Conservation (phyloP, 2,329 filamentous ascomycete genomes). For the Aspergillus fijiensis region DNA sequence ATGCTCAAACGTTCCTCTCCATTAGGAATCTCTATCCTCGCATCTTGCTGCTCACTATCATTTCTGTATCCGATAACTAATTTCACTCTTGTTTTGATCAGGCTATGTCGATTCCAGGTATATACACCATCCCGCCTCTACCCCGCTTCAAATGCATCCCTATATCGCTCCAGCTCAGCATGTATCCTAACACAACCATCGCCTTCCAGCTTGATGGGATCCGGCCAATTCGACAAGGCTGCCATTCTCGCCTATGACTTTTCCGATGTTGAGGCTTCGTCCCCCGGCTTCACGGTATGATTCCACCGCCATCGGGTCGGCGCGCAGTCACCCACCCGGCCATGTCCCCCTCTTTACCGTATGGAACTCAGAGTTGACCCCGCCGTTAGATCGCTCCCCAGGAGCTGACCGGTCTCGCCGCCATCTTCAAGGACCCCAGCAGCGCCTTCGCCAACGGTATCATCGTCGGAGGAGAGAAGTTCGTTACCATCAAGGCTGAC, state of each 20-base stretch:
- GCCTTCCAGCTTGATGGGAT: constrained; percentile 69
- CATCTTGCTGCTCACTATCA: not conserved
- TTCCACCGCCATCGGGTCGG: constrained; percentile 4
- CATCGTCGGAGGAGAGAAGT: constrained; percentile 74
- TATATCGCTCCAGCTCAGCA: constrained; percentile 14
- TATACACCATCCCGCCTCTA: constrained; percentile 12
- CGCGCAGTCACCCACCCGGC: not conserved
- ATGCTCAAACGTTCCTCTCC: constrained; percentile 10
- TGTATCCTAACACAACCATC: constrained; percentile 12
- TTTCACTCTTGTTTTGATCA: constrained; percentile 27
- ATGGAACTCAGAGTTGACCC: constrained; percentile 8
- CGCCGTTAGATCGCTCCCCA: constrained; percentile 49
- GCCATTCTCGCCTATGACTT: constrained; percentile 80
- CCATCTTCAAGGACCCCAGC: constrained; percentile 52
- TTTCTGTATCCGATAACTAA: not conserved
- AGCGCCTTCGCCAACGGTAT: constrained; percentile 62
- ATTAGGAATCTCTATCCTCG: not conserved
- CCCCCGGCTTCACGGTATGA: constrained; percentile 70
- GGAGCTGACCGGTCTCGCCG: constrained; percentile 57
- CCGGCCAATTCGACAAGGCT: constrained; percentile 76
- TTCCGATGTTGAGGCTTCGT: constrained; percentile 75
- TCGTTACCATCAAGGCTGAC: constrained; percentile 72
- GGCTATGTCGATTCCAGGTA: constrained; percentile 66
- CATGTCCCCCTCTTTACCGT: constrained; percentile 4
- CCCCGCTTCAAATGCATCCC: constrained; percentile 12